Conservation (phyloP, 306 rosid genomes). For the Senna siamea region DNA sequence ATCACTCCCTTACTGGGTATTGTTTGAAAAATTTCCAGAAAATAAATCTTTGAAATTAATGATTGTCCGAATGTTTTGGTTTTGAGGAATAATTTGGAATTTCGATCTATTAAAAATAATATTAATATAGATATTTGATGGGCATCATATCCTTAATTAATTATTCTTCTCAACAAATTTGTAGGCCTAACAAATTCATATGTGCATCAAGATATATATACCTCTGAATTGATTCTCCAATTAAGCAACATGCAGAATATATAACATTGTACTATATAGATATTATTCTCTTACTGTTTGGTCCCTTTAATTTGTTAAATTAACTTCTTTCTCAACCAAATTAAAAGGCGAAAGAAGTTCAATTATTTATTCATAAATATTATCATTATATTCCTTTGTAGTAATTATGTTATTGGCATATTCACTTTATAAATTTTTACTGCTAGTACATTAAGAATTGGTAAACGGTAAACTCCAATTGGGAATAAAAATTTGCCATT, state of each 20-base stretch:
- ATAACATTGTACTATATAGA: conserved; percentile 17
- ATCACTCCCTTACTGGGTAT: background rate
- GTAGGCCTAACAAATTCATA: background rate
- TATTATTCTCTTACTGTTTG: background rate
- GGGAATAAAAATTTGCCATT: background rate
- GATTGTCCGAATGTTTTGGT: background rate
- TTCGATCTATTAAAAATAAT: background rate
- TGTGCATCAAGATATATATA: background rate
- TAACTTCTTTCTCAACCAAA: background rate
- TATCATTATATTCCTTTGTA: background rate
- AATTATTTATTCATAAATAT: background rate
- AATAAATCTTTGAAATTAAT: background rate
- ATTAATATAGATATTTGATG: background rate
- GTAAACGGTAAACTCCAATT: background rate
- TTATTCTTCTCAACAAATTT: background rate
- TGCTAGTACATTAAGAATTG: background rate
- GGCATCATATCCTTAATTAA: background rate
- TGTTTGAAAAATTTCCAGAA: too few species aligned
- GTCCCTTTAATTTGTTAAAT: background rate
- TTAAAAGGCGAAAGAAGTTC: background rate
- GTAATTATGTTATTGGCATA: background rate
- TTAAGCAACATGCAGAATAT: conserved; percentile 14
- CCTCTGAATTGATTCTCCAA: conserved; percentile 34
- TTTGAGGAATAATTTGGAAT: conserved; percentile 1
- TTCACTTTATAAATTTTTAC: background rate